phyloP scores from a whole-genome alignment of 768 basidiomycete genomes.

The Cystobasidium ongulense region DNA sequence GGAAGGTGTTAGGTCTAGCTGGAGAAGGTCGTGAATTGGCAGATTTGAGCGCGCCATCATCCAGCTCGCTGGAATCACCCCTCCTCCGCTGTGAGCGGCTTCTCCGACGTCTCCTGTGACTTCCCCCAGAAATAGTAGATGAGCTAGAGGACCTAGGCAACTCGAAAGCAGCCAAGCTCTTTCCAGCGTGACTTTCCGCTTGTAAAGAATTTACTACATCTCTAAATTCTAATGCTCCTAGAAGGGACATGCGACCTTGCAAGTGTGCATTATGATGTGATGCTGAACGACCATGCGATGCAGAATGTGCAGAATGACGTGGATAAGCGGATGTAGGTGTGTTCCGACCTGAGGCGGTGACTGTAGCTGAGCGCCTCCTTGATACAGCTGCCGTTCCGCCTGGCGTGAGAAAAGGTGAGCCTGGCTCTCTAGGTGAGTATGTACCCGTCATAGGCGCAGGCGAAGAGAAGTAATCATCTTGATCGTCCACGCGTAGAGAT shows the following conservation, averaged over 20 bases:
- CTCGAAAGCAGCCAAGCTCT: constrained; percentile 21
- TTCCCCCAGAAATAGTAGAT: background rate
- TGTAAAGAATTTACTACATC: constrained; percentile 76
- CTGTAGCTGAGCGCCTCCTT: constrained; percentile 5
- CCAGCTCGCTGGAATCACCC: background rate
- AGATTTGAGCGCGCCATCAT: background rate
- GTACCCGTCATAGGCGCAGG: constrained; percentile 21
- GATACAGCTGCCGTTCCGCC: background rate
- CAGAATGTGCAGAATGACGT: constrained; percentile 49
- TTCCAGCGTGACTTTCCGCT: constrained; percentile 54
- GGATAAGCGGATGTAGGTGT: background rate
- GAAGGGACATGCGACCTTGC: constrained; percentile 55
- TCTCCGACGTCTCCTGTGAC: background rate
- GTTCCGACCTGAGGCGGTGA: background rate
- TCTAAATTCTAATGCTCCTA: constrained; percentile 92
- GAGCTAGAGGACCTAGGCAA: background rate
- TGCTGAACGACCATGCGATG: constrained; percentile 50
- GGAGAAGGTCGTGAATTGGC: background rate
- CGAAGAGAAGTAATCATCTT: constrained; percentile 10
- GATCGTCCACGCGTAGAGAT: background rate
- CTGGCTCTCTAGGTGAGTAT: background rate
- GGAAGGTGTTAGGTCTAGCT: background rate
- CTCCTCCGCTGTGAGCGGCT: background rate
- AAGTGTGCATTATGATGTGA: constrained; percentile 6
- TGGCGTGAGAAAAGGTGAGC: background rate